Base-by-base conservation (phyloP, 139 green algal genomes). In the Limnomonas spitsbergensis region DNA sequence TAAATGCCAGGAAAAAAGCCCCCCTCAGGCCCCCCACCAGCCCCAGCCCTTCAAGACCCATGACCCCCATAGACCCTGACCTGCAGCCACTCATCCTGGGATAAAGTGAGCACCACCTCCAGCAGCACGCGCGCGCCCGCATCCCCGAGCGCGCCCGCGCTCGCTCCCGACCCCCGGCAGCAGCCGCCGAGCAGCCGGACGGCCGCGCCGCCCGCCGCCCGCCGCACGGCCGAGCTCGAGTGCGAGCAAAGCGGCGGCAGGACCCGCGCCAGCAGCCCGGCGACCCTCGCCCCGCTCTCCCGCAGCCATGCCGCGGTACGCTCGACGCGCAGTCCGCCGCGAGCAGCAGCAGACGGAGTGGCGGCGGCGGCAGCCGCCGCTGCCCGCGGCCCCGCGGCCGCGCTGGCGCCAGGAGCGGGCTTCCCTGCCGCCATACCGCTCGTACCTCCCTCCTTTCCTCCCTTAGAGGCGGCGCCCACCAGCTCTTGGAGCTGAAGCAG, bases 11-110 rank as follows among this genome's bases (percentile, higher is more conserved):
- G n/a, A n/a, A n/a, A n/a, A n/a, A n/a, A n/a, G n/a, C n/a, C n/a
- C n/a, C n/a, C n/a, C n/a, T n/a, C n/a, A n/a, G n/a, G n/a, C n/a
- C n/a, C n/a, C n/a, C n/a, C n/a, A n/a, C n/a, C n/a, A n/a, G n/a
- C n/a, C n/a, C n/a, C n/a, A n/a, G n/a, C n/a, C n/a, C n/a, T n/a
- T n/a, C n/a, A n/a, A n/a, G n/a, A n/a, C n/a, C n/a, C n/a, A n/a
- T n/a, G n/a, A n/a, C n/a, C n/a, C n/a, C n/a, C n/a, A n/a, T n/a
- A n/a, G n/a, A n/a, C 56, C 4, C n/a, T 70, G 20, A 94, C 90
- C 31, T 88, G 66, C 1, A 68, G 24, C 87, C 90, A 94, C 7
- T 88, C 85, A 80, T 95, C 91, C 66, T 92, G 86, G 9, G 68
- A n/a, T 9, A 74, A 32, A 42, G 68, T 42, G 4, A 80, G 66